Percentiles rank a stretch among this genome's conserved stretches.
phyloP scores from a whole-genome alignment of 805 yeast species.

The Lachancea fermentati region DNA sequence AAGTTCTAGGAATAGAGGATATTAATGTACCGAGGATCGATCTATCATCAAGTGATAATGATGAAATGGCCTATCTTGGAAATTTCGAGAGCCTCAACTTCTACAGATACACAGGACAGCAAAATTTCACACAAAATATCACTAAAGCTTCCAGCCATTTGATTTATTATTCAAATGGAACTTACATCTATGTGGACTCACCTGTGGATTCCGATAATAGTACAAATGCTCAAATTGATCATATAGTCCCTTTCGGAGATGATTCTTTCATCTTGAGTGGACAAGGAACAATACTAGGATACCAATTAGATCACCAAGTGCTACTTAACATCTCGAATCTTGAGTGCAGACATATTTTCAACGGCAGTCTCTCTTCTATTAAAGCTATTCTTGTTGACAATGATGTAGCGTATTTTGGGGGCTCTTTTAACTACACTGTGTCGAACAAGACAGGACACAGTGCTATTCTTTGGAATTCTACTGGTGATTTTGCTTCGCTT shows the following conservation, averaged over 20 bases:
- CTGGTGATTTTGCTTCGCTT: conserved; percentile 36
- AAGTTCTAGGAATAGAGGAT: conserved; percentile 10
- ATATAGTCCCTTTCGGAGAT: conserved; percentile 26
- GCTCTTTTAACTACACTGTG: conserved; percentile 52
- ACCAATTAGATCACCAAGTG: conserved; percentile 28
- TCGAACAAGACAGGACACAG: conserved; percentile 38
- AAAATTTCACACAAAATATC: conserved; percentile 25
- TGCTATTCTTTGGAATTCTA: conserved; percentile 57
- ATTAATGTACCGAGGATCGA: conserved; percentile 13
- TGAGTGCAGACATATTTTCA: conserved; percentile 24
- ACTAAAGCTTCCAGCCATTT: conserved; percentile 11
- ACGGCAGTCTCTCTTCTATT: conserved; percentile 30
- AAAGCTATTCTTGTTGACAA: conserved; percentile 44
- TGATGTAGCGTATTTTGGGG: conserved; percentile 69
- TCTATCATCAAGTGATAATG: conserved; percentile 10
- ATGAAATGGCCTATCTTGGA: conserved; percentile 21
- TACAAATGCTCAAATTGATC: conserved; percentile 12
- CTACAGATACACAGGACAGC: conserved; percentile 28
- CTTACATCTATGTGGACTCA: conserved; percentile 18
- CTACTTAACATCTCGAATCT: conserved; percentile 31
- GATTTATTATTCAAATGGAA: conserved; percentile 25
- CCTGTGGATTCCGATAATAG: conserved; percentile 9
- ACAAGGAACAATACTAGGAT: conserved; percentile 25
- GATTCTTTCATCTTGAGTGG: conserved; percentile 35
- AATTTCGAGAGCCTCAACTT: conserved; percentile 19